These are phyloP conservation scores for Pseudonitzschia delicatissima DNA, from an alignment of 108 stramenopile species.

Conservation along the genomic window DNA sequence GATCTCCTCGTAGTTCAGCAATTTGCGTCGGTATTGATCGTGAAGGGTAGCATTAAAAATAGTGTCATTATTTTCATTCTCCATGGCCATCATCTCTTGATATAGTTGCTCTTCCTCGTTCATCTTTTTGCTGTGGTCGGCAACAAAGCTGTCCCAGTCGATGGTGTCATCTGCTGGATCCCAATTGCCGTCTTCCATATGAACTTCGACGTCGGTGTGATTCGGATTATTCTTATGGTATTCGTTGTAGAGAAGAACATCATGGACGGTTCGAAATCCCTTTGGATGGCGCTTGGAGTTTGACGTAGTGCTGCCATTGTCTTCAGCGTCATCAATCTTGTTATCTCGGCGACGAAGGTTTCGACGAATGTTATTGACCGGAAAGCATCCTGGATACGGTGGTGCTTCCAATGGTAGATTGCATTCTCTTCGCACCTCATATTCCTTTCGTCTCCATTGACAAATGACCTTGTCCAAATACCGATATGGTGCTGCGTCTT, in stretches of 20 bases:
- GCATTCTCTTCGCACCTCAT: slow-evolving; percentile 37
- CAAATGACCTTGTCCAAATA: slow-evolving; percentile 50
- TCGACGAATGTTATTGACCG: not conserved
- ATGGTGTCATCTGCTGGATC: slow-evolving; percentile 16
- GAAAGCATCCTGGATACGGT: slow-evolving; percentile 37
- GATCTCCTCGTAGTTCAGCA: slow-evolving; percentile 1
- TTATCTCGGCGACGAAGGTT: slow-evolving; percentile 1
- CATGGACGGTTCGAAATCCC: slow-evolving; percentile 9
- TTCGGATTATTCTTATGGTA: slow-evolving; percentile 9
- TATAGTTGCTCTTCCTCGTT: slow-evolving; percentile 17
- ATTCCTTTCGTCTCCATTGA: slow-evolving; percentile 44
- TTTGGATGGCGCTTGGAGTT: slow-evolving; percentile 8
- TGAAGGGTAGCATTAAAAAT: slow-evolving; percentile 5
- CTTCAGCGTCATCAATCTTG: not conserved
- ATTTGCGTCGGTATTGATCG: slow-evolving; percentile 13
- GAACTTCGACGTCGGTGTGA: slow-evolving; percentile 10
- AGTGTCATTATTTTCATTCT: not conserved
- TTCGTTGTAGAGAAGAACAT: slow-evolving; percentile 21
- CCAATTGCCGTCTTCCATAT: slow-evolving; percentile 26
- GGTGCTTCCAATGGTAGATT: slow-evolving; percentile 21
- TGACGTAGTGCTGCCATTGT: not conserved
- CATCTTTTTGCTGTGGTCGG: slow-evolving; percentile 4
- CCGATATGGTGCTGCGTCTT: slow-evolving; percentile 20
- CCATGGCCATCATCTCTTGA: slow-evolving; percentile 4
- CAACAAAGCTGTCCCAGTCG: slow-evolving; percentile 22